A percentile compares a stretch with the other conserved stretches of the same genome.
phyloP scores from a whole-genome alignment of 805 yeast genomes.

The Candida ficus region DNA sequence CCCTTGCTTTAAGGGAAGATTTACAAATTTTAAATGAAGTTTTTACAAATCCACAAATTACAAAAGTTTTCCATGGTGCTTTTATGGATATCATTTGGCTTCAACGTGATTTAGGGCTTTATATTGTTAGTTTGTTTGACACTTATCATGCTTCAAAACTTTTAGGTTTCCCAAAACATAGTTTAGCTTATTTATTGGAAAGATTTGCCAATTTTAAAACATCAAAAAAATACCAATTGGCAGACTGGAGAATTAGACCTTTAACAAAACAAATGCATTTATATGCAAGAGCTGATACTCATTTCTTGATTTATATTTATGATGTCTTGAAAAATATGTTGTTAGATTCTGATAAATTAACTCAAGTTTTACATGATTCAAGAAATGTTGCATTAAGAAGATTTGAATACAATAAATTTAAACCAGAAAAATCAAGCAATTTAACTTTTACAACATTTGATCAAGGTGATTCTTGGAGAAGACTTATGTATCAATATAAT shows the following conservation, averaged over 20 bases:
- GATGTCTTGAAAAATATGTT: conserved; percentile 66
- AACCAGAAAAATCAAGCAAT: conserved; percentile 30
- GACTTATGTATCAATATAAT: conserved; percentile 58
- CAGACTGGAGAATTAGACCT: conserved; percentile 96
- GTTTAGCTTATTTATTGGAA: conserved; percentile 81
- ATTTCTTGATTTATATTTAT: conserved; percentile 76
- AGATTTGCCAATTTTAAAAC: conserved; percentile 78
- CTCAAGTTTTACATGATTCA: conserved; percentile 67
- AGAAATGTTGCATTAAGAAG: conserved; percentile 74
- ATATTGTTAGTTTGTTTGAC: conserved; percentile 85
- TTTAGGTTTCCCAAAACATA: conserved; percentile 74
- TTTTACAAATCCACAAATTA: conserved; percentile 73
- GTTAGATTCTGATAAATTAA: conserved; percentile 43
- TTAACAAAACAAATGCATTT: conserved; percentile 66
- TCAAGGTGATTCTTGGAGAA: conserved; percentile 61
- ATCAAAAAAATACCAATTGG: conserved; percentile 89
- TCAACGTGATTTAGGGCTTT: conserved; percentile 90
- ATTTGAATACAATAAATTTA: conserved; percentile 73
- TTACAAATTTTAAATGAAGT: conserved; percentile 61
- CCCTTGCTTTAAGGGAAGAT: conserved; percentile 72
- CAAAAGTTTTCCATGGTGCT: conserved; percentile 95
- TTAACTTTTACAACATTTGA: conserved; percentile 46
- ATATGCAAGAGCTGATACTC: conserved; percentile 95
- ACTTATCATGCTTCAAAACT: conserved; percentile 85
- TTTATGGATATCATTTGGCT: conserved; percentile 96